Conservation (phyloP, 345 rosid species). For the Excoecaria cochinchinensis region DNA sequence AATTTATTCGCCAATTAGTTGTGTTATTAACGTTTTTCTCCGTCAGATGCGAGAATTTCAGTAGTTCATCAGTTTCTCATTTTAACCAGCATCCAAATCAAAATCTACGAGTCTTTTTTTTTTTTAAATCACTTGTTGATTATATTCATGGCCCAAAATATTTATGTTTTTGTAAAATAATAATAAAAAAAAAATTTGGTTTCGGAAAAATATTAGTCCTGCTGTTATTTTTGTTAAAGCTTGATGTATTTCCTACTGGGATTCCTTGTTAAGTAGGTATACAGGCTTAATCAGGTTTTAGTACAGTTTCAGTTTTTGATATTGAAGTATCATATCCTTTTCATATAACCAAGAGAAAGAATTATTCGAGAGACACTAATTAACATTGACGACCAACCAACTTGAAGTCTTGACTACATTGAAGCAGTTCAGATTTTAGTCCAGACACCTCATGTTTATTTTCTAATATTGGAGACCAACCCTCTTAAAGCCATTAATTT, state of each 20-base stretch:
- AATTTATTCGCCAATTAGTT: background rate
- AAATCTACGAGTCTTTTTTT: background rate
- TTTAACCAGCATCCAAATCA: background rate
- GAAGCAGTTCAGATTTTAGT: too few relatives aligned
- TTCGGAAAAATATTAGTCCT: background rate
- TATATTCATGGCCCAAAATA: background rate
- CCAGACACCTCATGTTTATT: too few relatives aligned
- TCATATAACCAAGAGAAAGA: background rate
- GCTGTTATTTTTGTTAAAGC: background rate
- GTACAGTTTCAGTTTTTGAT: background rate
- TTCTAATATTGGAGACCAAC: too few relatives aligned
- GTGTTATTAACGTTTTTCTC: background rate
- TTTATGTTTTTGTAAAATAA: background rate
- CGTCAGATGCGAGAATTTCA: background rate
- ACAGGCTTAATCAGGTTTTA: background rate
- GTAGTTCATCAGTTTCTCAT: background rate
- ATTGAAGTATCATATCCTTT: background rate
- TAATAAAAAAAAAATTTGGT: background rate
- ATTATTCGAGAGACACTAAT: background rate
- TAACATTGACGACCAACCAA: too few relatives aligned
- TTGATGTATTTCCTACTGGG: background rate
- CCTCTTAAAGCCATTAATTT: too few relatives aligned
- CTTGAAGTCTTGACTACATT: too few relatives aligned
- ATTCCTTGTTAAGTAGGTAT: background rate
- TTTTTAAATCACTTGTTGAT: background rate